Percentiles rank a stretch among this genome's conserved stretches.
Evolutionary conservation across 2,329 filamentous ascomycete species (phyloP).

Genomic region (Didymella arachidicola): DNA sequence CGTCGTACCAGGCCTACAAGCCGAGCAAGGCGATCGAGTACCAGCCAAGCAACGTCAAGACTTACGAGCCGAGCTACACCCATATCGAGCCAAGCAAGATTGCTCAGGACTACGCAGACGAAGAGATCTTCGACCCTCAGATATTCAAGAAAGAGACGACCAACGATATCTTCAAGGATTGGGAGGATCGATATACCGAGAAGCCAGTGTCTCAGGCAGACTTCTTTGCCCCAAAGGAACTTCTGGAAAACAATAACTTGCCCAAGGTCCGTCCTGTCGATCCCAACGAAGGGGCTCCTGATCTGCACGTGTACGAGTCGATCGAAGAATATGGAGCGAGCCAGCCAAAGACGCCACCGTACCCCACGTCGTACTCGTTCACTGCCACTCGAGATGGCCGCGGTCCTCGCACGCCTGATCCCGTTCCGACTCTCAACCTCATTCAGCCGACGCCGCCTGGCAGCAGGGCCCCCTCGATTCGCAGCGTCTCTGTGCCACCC

Average conservation of each 20-base stretch:
- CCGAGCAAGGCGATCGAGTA: constrained; percentile 28
- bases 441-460: constrained; percentile 67
- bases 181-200: constrained; percentile 53
- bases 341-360: constrained; percentile 44
- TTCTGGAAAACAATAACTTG: constrained; percentile 49
- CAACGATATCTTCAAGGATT: constrained; percentile 53
- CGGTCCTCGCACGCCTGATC: constrained; percentile 47
- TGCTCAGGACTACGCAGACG: constrained; percentile 50
- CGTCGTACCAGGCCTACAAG: constrained; percentile 31
- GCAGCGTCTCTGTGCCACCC: constrained; percentile 45
- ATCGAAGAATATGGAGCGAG: constrained; percentile 47
- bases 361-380: constrained; percentile 50
- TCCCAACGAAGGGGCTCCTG: constrained; percentile 55
- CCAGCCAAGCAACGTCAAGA: constrained; percentile 34
- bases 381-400: constrained; percentile 53
- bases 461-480: constrained; percentile 53
- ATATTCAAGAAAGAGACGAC: constrained; percentile 56
- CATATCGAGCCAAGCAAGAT: constrained; percentile 48
- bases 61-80: constrained; percentile 43
- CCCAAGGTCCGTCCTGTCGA: constrained; percentile 48
- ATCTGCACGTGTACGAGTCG: constrained; percentile 54
- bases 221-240: constrained; percentile 58
- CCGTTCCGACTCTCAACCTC: constrained; percentile 63
- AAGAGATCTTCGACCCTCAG: constrained; percentile 57
- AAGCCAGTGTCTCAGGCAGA: constrained; percentile 53